These are phyloP conservation scores for Medicago arabica DNA, from an alignment of 306 rosid species.

Conservation along the genomic window DNA sequence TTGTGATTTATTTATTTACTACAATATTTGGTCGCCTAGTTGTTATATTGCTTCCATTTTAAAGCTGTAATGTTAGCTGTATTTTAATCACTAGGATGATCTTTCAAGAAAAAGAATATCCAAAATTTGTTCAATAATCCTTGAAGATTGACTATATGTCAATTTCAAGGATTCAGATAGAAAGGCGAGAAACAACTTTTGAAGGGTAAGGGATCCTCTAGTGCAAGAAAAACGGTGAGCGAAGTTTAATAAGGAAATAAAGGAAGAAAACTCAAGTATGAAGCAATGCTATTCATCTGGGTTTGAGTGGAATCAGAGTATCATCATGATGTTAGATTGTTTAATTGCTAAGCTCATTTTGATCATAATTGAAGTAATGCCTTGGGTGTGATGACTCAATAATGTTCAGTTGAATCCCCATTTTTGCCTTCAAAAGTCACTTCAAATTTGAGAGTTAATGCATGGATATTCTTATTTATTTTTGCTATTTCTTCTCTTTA, in stretches of 20 bases:
- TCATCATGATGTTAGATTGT: constrained; percentile 3
- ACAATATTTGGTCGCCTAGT: constrained; percentile 6
- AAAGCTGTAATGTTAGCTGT: neutral
- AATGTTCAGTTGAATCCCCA: constrained; percentile 9
- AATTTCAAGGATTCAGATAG: constrained; percentile 31
- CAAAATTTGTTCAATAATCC: constrained; percentile 15
- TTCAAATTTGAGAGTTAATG: constrained; percentile 28
- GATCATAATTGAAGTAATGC: constrained; percentile 12
- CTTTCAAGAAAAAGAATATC: neutral
- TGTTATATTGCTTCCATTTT: constrained; percentile 9
- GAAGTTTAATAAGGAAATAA: neutral
- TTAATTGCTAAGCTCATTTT: constrained; percentile 18
- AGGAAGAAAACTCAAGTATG: neutral
- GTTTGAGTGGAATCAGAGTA: neutral
- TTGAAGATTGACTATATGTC: constrained; percentile 3
- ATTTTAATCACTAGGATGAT: constrained; percentile 10
- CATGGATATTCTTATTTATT: neutral
- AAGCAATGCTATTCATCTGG: constrained; percentile 6
- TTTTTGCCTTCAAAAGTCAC: neutral
- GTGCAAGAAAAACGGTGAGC: constrained; percentile 21
- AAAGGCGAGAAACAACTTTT: neutral
- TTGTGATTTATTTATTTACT: constrained; percentile 32
- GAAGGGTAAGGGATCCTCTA: constrained; percentile 27
- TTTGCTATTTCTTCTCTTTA: constrained; percentile 21
- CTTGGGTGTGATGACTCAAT: constrained; percentile 15